Base-by-base conservation (phyloP, 2,329 filamentous ascomycete species). In the Nemania abortiva region DNA sequence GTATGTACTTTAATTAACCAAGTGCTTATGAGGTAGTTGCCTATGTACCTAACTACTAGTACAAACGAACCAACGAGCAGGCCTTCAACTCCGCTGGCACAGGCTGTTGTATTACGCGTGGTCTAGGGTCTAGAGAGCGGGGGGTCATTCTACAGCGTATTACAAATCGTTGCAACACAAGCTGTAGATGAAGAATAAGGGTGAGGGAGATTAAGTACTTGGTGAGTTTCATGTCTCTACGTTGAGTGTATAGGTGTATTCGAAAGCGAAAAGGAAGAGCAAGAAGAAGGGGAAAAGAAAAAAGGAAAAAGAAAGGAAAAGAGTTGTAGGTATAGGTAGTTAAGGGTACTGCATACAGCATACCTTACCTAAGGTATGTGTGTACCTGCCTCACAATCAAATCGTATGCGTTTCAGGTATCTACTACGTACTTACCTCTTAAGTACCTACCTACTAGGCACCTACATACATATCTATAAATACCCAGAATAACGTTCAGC, bases 31-130 rank as follows among this genome's bases (percentile, higher is more conserved):
- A 7, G 34, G 11, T 37, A 37, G 7, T n/a, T n/a, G n/a, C n/a
- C n/a, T n/a, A n/a, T 6, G 31, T 6, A 34, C 31, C 11, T 42
- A 42, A 5, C 50, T 27, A 27, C 20, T 5, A 53, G 42, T 54
- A 56, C 37, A 39, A 24, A 52, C 57, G 27, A 64, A 37, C 68
- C 68, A 70, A 63, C 42, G 58, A 52, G 49, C n/a, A 66, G 52
- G 18, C 54, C 34, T 68, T 52, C 59, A 64, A 63, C 50, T 63
- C 55, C 39, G 31, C 49, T 63, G 62, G 69, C 50, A 53, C 24
- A 24, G 24, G 50, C n/a, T 50, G 24, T 20, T 27, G 18, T 15
- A 6, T 52, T 24, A 61, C 56, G 60, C 39, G n/a, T n/a, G n/a
- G 34, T 54, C 50, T 20, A 42, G 15, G 15, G 15, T 52, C 13